Evolutionary conservation across 345 rosid genomes (phyloP).

Genomic region (Salix purpurea): DNA sequence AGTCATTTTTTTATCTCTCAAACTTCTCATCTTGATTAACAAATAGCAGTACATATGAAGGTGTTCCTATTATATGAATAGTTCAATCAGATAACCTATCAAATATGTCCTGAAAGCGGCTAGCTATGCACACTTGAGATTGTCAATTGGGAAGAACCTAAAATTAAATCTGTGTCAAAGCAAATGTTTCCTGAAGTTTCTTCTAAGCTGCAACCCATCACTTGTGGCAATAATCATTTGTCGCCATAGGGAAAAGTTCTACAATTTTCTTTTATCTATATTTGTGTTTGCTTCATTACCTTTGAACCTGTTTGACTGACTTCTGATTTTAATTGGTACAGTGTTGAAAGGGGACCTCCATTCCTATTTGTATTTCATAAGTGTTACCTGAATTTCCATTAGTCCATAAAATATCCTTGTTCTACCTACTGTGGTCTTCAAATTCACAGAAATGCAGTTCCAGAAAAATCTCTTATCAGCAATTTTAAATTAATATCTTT

Average conservation of each 20-base stretch:
- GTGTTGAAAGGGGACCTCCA: background rate
- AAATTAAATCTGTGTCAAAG: background rate
- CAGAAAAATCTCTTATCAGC: background rate
- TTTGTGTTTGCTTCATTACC: background rate
- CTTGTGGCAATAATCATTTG: background rate
- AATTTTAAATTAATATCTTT: background rate
- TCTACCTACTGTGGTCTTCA: background rate
- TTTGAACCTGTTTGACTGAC: background rate
- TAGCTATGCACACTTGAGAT: background rate
- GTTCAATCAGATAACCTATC: background rate
- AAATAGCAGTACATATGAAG: background rate
- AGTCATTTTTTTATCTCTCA: background rate
- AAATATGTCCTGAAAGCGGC: background rate
- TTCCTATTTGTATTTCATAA: background rate
- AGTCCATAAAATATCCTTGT: background rate
- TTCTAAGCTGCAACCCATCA: background rate
- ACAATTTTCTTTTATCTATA: background rate
- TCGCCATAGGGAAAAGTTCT: background rate
- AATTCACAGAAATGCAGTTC: background rate
- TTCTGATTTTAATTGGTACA: background rate
- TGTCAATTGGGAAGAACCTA: background rate
- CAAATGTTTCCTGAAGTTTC: background rate
- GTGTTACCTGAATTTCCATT: background rate
- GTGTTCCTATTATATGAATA: background rate
- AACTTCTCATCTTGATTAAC: background rate